These are phyloP conservation scores for Thielaviopsis euricoi DNA, from an alignment of 2,329 filamentous ascomycete species.

Conservation along the genomic window DNA sequence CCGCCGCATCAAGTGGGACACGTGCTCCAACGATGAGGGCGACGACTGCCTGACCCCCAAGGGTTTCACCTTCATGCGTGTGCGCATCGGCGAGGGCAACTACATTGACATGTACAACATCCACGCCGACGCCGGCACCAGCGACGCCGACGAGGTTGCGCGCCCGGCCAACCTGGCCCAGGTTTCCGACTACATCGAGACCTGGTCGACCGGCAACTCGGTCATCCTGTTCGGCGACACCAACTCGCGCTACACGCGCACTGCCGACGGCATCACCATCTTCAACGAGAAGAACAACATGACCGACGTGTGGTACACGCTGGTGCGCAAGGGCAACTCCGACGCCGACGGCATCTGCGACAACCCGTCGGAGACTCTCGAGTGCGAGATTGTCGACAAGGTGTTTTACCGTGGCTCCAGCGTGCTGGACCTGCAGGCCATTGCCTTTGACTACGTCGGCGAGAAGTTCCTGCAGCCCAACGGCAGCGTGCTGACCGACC, in stretches of 20 bases:
- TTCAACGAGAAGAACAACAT: constrained; percentile 35
- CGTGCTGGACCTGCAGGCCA: constrained; percentile 30
- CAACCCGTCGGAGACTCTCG: constrained; percentile 36
- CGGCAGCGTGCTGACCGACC: constrained; percentile 42
- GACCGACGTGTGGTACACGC: constrained; percentile 42
- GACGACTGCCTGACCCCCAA: constrained; percentile 51
- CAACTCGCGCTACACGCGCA: constrained; percentile 46
- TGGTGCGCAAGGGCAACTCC: constrained; percentile 31
- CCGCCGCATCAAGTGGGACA: constrained; percentile 40
- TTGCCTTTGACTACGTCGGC: constrained; percentile 37
- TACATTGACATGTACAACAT: constrained; percentile 51
- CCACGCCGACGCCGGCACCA: constrained; percentile 46
- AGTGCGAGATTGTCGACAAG: constrained; percentile 53
- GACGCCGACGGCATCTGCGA: constrained; percentile 30
- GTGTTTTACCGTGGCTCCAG: constrained; percentile 39
- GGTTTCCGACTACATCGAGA: constrained; percentile 38
- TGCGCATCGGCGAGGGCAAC: constrained; percentile 28
- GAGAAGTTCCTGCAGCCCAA: constrained; percentile 38
- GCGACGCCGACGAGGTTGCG: constrained; percentile 33
- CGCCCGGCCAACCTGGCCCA: constrained; percentile 44
- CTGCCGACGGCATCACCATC: constrained; percentile 35
- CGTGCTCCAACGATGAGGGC: constrained; percentile 37
- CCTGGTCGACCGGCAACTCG: constrained; percentile 39
- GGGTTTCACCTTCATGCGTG: constrained; percentile 51
- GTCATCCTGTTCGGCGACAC: constrained; percentile 50